phyloP scores from a whole-genome alignment of 2,329 filamentous ascomycete genomes.

The Cladosporium sp. region DNA sequence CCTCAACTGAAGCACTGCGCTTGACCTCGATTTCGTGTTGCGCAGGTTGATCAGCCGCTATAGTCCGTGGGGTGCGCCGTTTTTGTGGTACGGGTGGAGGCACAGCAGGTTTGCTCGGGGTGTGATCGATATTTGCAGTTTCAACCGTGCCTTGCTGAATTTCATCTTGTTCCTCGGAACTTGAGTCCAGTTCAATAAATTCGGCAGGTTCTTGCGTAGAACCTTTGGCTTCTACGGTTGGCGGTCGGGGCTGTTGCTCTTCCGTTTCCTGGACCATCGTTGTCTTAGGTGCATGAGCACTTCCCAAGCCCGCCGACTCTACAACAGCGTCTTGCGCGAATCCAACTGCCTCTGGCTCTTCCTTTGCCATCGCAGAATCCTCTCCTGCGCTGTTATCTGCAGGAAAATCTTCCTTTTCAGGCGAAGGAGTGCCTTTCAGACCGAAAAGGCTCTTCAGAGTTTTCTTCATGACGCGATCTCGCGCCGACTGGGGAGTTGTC shows the following conservation, averaged over 20 bases:
- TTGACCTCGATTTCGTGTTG: no score
- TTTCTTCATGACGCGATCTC: conserved; percentile 26
- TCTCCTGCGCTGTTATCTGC: neutral
- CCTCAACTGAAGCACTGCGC: no score
- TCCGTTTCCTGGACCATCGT: no score
- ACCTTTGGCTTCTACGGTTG: neutral
- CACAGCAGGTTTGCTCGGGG: neutral
- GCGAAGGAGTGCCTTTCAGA: conserved; percentile 24
- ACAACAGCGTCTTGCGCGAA: neutral
- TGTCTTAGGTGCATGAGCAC: no score
- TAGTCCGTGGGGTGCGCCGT: neutral
- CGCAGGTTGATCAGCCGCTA: no score
- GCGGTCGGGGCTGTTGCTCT: no score
- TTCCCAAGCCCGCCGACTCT: neutral
- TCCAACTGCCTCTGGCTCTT: neutral
- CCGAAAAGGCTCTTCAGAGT: conserved; percentile 30
- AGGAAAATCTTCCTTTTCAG: conserved; percentile 15
- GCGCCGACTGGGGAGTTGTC: conserved; percentile 21
- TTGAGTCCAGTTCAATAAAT: conserved; percentile 24
- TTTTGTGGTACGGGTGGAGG: neutral
- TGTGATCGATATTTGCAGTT: neutral
- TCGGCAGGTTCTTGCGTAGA: conserved; percentile 1
- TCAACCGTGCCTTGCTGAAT: neutral
- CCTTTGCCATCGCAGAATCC: neutral
- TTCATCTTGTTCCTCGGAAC: conserved; percentile 22